Evolutionary conservation across 352 stramenopile species (phyloP).

Genomic region (Peronospora farinosa): DNA sequence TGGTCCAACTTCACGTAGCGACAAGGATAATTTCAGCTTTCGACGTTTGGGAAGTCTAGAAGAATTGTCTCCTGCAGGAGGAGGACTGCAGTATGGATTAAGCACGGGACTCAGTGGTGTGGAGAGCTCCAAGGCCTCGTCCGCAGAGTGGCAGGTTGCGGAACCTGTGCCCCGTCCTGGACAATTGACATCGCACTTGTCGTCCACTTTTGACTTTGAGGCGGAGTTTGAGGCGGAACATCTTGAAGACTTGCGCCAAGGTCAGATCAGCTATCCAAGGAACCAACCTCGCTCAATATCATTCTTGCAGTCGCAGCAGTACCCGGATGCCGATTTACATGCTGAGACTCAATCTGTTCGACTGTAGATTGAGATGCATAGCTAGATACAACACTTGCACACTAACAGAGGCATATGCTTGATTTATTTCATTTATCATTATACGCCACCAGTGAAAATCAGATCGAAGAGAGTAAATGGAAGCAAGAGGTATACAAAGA

Average conservation of each 20-base stretch:
- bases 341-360: constrained; percentile 51
- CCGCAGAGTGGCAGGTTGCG: constrained; percentile 15
- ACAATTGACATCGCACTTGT: constrained; percentile 25
- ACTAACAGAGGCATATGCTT: too few relatives aligned
- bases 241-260: constrained; percentile 34
- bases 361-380: constrained; percentile 23
- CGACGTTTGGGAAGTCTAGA: constrained; percentile 23
- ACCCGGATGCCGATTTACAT: constrained; percentile 63
- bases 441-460: too few relatives aligned
- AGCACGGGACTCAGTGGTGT: constrained; percentile 22
- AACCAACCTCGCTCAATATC: constrained; percentile 53
- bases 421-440: too few relatives aligned
- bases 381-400: too few relatives aligned
- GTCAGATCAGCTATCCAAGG: constrained; percentile 45
- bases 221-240: constrained; percentile 46
- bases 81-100: constrained; percentile 9
- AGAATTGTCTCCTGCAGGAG: constrained; percentile 1
- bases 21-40: constrained; percentile 28
- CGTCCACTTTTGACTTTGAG: constrained; percentile 51
- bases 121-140: constrained; percentile 25
- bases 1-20: not conserved
- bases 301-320: constrained; percentile 69
- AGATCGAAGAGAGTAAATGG: too few relatives aligned
- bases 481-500: too few relatives aligned
- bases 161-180: constrained; percentile 5